Conservation (phyloP, 345 rosid species). For the Heritiera fomes region DNA sequence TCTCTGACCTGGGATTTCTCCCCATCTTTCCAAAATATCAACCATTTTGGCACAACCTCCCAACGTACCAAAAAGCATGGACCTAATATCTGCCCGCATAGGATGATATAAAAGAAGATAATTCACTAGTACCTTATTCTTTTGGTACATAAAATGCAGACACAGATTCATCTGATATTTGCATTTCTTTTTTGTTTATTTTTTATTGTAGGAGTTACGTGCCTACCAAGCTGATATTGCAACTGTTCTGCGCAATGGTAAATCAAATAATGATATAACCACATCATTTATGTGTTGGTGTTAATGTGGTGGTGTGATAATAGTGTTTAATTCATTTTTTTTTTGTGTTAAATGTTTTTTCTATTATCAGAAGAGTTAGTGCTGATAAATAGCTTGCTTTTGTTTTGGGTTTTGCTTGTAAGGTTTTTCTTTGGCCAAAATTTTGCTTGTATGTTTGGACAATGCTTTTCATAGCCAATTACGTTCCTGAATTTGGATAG, state of each 20-base stretch:
- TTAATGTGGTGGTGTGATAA: not conserved
- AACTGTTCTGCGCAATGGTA: slow-evolving; percentile 88
- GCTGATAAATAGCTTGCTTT: not conserved
- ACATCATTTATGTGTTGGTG: not conserved
- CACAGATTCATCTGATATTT: not conserved
- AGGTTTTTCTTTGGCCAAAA: too few relatives aligned
- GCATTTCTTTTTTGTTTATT: not conserved
- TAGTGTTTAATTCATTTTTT: not conserved
- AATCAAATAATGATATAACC: slow-evolving; percentile 15
- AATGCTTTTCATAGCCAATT: not conserved
- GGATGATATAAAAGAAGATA: not conserved
- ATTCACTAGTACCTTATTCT: not conserved
- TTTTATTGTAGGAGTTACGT: slow-evolving; percentile 73
- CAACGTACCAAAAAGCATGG: not conserved
- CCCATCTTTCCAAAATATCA: not conserved
- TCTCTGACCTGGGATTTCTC: not conserved
- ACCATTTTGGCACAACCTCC: not conserved
- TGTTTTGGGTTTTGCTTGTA: not conserved
- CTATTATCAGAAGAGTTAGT: not conserved
- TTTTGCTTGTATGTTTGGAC: not conserved
- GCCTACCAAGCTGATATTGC: slow-evolving; percentile 98
- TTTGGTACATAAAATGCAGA: not conserved
- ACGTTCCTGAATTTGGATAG: not conserved
- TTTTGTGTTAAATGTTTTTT: not conserved
- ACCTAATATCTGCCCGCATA: not conserved